Base-by-base conservation (phyloP, 2,329 filamentous ascomycete species). In the Pezicula rhizophila region DNA sequence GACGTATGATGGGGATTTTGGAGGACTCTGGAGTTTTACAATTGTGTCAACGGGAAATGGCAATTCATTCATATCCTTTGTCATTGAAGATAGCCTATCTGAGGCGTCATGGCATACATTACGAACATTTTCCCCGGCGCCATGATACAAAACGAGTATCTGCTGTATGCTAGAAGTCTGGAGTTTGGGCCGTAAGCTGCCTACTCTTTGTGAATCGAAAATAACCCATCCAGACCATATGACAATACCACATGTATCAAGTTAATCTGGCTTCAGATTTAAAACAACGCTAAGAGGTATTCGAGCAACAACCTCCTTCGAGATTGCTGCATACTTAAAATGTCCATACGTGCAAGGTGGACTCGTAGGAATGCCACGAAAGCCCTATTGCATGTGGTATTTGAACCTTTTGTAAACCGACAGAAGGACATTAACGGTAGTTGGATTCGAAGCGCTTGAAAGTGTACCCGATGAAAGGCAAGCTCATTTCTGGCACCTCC, bases 401-500 rank as follows among this genome's bases (percentile, higher is more conserved):
- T 23, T 17, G 40, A 41, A 14, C 25, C 14, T 37, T 37, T 46
- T 44, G 47, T 33, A 10, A 31, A 31, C 28, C 11, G 28, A 31
- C 11, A 38, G 15, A 8, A 14, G 42, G 54, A 54, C 26, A 45
- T 71, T 66, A 83, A 61, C 79, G 75, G 67, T 80, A 83, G 73
- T 82, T 83, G 70, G 82, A 82, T 68, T 85, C 81, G 60, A 99
- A 99, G 53, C 93, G 88, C 81, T 97, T 99, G 76, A 96, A 99
- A 8, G 93, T 95, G 70, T 96, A 95, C 33, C 89, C 89, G 61
- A 95, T 93, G 67, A 96, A 99, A 3, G 93, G 93, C 70, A 99
- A 72, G 71, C 88, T 95, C 82, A 96, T 91, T 71, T 96, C 92
- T 3, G 91, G 89, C 55, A 89, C 85, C 66, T 95, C 87, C 59